Evolutionary conservation across 2,329 filamentous ascomycete species (phyloP).

Genomic region (Pyricularia sp.): DNA sequence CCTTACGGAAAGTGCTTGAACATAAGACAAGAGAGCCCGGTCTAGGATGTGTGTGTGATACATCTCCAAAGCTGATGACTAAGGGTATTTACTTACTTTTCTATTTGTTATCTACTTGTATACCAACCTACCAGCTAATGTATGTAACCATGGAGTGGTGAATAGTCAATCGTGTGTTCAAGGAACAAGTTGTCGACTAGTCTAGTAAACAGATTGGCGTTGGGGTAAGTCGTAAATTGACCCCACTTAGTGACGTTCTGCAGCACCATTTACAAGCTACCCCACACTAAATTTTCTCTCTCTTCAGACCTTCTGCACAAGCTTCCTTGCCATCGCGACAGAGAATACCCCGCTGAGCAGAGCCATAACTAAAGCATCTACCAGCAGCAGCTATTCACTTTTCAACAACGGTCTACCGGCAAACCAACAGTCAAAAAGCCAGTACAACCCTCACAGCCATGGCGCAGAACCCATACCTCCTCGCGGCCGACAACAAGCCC

Average conservation of each 20-base stretch:
- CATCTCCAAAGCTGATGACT: too few species aligned
- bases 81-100: too few species aligned
- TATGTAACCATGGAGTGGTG: too few species aligned
- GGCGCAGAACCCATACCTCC: conserved; percentile 52
- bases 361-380: background rate
- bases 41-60: too few species aligned
- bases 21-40: too few species aligned
- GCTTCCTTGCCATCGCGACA: background rate
- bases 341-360: background rate
- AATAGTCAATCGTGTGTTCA: too few species aligned
- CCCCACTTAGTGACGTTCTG: background rate
- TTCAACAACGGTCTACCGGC: background rate
- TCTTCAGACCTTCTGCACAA: background rate
- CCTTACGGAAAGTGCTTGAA: too few species aligned
- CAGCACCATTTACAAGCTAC: background rate
- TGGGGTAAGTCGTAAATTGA: background rate
- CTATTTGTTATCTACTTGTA: too few species aligned
- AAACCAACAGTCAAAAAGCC: background rate
- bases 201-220: background rate
- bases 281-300: background rate
- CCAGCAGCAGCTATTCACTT: background rate
- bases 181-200: too few species aligned
- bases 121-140: too few species aligned
- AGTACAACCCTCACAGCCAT: conserved; percentile 16
- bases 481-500: conserved; percentile 71